Evolutionary conservation across 73 alveolate genomes (phyloP).

Genomic region (Paramecium sexaurelia): DNA sequence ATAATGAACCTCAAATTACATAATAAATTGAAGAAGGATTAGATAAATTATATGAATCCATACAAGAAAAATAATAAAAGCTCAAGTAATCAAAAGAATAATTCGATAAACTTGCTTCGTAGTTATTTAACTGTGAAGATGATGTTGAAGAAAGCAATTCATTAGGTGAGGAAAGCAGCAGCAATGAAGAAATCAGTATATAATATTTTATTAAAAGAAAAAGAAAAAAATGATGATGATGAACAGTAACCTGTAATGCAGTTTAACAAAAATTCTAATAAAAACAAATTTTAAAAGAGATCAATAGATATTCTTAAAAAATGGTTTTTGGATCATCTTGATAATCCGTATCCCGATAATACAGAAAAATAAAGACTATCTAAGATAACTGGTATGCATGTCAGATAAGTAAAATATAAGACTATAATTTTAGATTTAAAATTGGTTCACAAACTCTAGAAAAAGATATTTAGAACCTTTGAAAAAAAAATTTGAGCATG

Average conservation of each 20-base stretch:
- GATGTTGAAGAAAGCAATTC: background rate
- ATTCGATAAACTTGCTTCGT: slow-evolving; percentile 1
- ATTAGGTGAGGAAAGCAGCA: background rate
- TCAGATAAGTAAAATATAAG: background rate
- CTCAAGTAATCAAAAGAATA: slow-evolving; percentile 33
- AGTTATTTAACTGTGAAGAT: slow-evolving; percentile 17
- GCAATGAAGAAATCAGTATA: slow-evolving; percentile 20
- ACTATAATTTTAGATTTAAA: background rate
- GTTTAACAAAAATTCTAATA: slow-evolving; percentile 47
- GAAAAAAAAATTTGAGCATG: slow-evolving; percentile 47
- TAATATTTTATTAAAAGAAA: background rate
- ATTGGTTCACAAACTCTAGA: slow-evolving; percentile 55
- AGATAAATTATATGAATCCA: slow-evolving; percentile 32
- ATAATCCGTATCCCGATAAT: slow-evolving; percentile 57
- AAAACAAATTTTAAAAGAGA: slow-evolving; percentile 38
- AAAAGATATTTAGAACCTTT: slow-evolving; percentile 46
- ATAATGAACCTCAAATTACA: background rate
- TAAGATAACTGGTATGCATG: slow-evolving; percentile 47
- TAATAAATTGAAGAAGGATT: slow-evolving; percentile 6
- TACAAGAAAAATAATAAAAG: slow-evolving; percentile 8
- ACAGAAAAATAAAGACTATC: slow-evolving; percentile 46
- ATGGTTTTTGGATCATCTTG: slow-evolving; percentile 58
- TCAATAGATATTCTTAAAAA: slow-evolving; percentile 42
- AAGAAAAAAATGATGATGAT: background rate
- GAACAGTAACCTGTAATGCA: slow-evolving; percentile 22